Evolutionary conservation across 768 basidiomycete genomes (phyloP), one percentile per base, ranked within the genome.

Genomic region (Termitomyces sp.): DNA sequence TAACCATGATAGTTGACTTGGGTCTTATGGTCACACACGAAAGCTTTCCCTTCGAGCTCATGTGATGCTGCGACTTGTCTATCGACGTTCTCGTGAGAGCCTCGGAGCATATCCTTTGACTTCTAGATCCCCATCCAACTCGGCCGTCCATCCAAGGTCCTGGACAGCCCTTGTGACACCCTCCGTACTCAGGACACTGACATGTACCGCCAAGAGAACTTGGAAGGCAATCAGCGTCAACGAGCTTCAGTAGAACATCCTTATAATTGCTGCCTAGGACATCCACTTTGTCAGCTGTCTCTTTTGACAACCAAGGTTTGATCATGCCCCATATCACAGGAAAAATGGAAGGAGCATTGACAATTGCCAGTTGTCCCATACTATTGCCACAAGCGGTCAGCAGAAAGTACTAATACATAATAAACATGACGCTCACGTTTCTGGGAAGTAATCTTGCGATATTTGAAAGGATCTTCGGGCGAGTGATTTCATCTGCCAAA

Each of bases 361-460:
- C 75, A 59, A 91, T 82, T 6, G 78, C 80, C 31, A 90, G 71
- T 65, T 87, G 83, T 2, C 87, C 87, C 87, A 90, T 87, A 4
- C 89, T 90, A 23, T 47, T 19, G 40, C 16, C 53, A 37, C 8
- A 56, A n/a, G 41, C 11, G 32, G 16, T 46, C 31, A 53, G n/a
- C 6, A 34, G 19, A 29, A 11, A 23, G 17, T 21, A 4, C 10
- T n/a, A 43, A 47, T 44, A 27, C 5, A 35, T 50, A 6, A 9
- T 38, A 23, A 40, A 42, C n/a, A 25, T 25, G 7, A 5, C 17
- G 10, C 81, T 53, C 65, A 90, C 87, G 85, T 85, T 66, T 91
- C 89, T 1, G 89, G 89, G 60, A 79, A 90, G 69, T 87, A 90
- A 62, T 89, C 86, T 68, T 90, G 89, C 2, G 87, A 89, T 54